These are phyloP conservation scores for Venturia oleaginea DNA, from an alignment of 2,329 filamentous ascomycete species.

Conservation along the genomic window DNA sequence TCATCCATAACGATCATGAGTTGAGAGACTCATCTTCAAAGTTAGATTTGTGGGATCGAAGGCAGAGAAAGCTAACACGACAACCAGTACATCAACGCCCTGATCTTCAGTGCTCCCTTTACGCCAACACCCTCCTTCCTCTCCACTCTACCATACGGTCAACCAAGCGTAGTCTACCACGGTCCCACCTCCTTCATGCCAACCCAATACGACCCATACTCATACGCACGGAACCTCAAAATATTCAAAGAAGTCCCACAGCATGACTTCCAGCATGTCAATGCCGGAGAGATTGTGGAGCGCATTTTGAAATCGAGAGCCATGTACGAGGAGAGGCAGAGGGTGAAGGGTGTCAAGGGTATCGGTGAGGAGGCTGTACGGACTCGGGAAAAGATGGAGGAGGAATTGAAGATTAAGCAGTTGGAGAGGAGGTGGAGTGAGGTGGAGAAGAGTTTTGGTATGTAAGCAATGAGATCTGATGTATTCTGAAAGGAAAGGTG, in stretches of 20 bases:
- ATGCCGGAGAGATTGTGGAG: slow-evolving; percentile 84
- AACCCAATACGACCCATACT: slow-evolving; percentile 48
- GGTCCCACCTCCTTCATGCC: slow-evolving; percentile 91
- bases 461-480: slow-evolving; percentile 14
- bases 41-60: no score
- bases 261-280: slow-evolving; percentile 79
- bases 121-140: slow-evolving; percentile 74
- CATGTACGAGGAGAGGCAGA: slow-evolving; percentile 84
- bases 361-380: slow-evolving; percentile 53
- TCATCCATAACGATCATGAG: no score
- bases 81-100: slow-evolving; percentile 71
- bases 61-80: slow-evolving; percentile 16
- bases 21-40: no score
- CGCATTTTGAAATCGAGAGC: slow-evolving; percentile 80
- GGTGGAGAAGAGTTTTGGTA: slow-evolving; percentile 32
- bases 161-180: slow-evolving; percentile 79
- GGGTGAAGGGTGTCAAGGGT: slow-evolving; percentile 81
- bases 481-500: background rate
- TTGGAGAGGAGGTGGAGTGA: slow-evolving; percentile 24
- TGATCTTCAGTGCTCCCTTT: slow-evolving; percentile 86
- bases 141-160: slow-evolving; percentile 55
- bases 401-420: slow-evolving; percentile 21
- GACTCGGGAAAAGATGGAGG: slow-evolving; percentile 28
- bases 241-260: slow-evolving; percentile 72
- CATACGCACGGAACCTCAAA: slow-evolving; percentile 67